Evolutionary conservation across 441 rosid species (phyloP).

Genomic region (Populus hybrid): DNA sequence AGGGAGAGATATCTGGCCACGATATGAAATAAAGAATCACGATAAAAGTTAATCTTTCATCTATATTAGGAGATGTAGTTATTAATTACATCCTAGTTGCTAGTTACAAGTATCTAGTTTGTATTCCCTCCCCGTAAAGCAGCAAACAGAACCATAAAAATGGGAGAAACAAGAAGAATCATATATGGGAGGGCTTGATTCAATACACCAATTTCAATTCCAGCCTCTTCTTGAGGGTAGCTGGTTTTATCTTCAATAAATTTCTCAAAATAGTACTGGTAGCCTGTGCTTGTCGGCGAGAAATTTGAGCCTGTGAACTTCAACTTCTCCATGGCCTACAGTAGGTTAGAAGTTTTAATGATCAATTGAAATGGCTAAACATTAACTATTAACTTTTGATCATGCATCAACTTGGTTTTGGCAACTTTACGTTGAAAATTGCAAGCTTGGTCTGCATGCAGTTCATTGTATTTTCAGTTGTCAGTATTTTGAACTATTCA

Average conservation of each 20-base stretch:
- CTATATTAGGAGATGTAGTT: neutral
- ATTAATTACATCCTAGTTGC: slow-evolving; percentile 2
- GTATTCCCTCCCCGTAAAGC: slow-evolving; percentile 51
- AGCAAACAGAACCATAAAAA: slow-evolving; percentile 47
- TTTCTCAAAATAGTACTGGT: slow-evolving; percentile 64
- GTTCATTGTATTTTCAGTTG: neutral
- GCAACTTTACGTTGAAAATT: neutral
- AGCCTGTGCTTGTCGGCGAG: slow-evolving; percentile 40
- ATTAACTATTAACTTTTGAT: neutral
- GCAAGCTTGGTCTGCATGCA: neutral
- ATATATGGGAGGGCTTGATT: slow-evolving; percentile 59
- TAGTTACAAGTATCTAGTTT: slow-evolving; percentile 25
- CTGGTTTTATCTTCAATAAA: slow-evolving; percentile 50
- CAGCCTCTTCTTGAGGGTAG: slow-evolving; percentile 33
- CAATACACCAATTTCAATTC: slow-evolving; percentile 33
- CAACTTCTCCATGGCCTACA: slow-evolving; percentile 81
- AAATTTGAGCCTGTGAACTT: slow-evolving; percentile 53
- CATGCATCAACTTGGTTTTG: neutral
- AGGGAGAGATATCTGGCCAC: neutral
- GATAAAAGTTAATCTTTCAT: neutral
- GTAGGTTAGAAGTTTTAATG: neutral
- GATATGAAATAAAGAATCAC: neutral
- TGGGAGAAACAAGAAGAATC: slow-evolving; percentile 65
- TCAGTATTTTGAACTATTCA: neutral
- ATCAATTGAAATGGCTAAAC: neutral